Evolutionary conservation across 768 basidiomycete genomes (phyloP), one percentile per base, ranked within the genome.

Genomic region (Sporobolomyces roseus): DNA sequence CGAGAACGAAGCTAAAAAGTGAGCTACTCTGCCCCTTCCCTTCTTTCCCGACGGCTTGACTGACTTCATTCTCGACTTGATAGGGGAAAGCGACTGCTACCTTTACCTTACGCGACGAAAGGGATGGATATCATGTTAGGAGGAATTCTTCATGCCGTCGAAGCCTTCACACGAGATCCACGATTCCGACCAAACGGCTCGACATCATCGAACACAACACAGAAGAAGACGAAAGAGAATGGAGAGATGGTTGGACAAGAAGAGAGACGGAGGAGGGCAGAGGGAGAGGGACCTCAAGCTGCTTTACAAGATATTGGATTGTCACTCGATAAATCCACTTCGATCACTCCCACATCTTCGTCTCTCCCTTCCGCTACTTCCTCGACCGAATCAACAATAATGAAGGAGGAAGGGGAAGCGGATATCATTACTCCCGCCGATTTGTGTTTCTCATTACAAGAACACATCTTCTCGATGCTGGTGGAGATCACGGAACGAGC

Each of bases 401-500:
- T n/a, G 12, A 49, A 41, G 4, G 55, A 25, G 55, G 51, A 48
- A 7, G 66, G 53, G 6, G 70, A 63, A 29, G 61, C 52, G 27
- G 62, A 93, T 74, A 83, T 87, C 65, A 90, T 97, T 75, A 97
- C 91, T 10, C 87, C 93, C 17, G 89, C 91, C n/a, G 96, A 99
- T 78, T 80, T 99, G 32, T 99, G 96, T 79, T 97, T 92, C 79
- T 93, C 92, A 8, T 81, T 99, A 5, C 96, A 99, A 79, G 96
- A 99, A 79, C 96, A 90, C 0, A 87, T 97, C 1, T 99, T 89
- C 78, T 89, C 93, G 0, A 99, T 99, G 96, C 83, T 99, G 4
- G 96, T 99, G 21, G 96, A 99, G 80, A 99, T 97, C 68, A 98
- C 96, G 0, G 96, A 99, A 79, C 83, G 96, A 45, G 96, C 96